Evolutionary conservation across 148 eudicot genomes (phyloP).

Genomic region (Vaccinium corymbosum): DNA sequence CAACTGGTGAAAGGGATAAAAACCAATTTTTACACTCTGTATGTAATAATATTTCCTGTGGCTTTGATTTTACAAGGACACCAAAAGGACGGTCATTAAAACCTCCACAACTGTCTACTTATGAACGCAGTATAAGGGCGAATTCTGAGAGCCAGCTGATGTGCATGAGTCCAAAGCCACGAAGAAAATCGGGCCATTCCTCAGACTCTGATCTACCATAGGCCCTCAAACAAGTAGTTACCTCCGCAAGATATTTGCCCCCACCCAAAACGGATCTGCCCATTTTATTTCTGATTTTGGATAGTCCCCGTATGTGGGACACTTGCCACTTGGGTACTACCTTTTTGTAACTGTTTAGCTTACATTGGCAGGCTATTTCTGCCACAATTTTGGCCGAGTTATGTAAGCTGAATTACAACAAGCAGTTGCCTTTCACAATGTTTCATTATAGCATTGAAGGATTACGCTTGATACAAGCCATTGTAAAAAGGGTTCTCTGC

Average conservation of each 20-base stretch:
- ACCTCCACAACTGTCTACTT: conserved; percentile 44
- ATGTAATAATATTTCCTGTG: conserved; percentile 3
- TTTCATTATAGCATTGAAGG: neutral
- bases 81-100: conserved; percentile 41
- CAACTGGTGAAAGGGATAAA: too few relatives aligned
- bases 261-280: neutral
- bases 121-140: conserved; percentile 38
- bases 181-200: conserved; percentile 52
- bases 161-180: conserved; percentile 29
- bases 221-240: neutral
- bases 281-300: neutral
- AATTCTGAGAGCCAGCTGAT: conserved; percentile 36
- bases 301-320: neutral
- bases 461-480: too few relatives aligned
- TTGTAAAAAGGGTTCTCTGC: too few relatives aligned
- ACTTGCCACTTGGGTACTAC: neutral
- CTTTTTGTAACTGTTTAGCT: neutral
- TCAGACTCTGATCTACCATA: conserved; percentile 68
- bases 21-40: too few relatives aligned
- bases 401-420: neutral
- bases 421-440: neutral
- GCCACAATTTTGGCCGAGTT: neutral
- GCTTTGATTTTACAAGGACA: conserved; percentile 36
- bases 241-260: neutral
- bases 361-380: conserved; percentile 1